phyloP scores from a whole-genome alignment of 2,329 filamentous ascomycete genomes.

The Alternaria conjuncta region DNA sequence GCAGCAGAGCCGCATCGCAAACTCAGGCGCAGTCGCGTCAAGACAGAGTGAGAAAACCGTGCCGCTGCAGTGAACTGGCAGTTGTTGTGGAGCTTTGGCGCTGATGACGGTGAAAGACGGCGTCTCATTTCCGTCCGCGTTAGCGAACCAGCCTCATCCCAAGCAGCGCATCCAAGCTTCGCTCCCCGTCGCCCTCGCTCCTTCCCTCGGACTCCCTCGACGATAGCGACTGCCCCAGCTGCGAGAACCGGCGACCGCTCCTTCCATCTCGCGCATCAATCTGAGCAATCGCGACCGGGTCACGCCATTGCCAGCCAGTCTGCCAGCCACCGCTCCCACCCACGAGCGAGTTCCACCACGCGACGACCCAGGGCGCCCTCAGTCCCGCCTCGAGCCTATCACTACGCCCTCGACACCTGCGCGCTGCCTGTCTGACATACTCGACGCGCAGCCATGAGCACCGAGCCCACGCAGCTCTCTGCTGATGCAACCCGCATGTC shows the following conservation, averaged over 20 bases:
- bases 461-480: slow-evolving; percentile 36
- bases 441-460: slow-evolving; percentile 46
- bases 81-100: slow-evolving; percentile 29
- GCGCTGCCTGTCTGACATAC: slow-evolving; percentile 21
- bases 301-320: slow-evolving; percentile 21
- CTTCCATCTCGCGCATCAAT: slow-evolving; percentile 36
- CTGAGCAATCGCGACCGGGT: slow-evolving; percentile 27
- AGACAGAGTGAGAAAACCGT: slow-evolving; percentile 3
- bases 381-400: slow-evolving; percentile 19
- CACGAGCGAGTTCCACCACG: slow-evolving; percentile 21
- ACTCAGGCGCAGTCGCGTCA: slow-evolving; percentile 14
- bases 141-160: slow-evolving; percentile 47
- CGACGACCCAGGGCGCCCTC: slow-evolving; percentile 10
- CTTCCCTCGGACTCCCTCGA: slow-evolving; percentile 28
- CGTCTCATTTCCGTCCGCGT: slow-evolving; percentile 46
- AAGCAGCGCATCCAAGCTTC: slow-evolving; percentile 36
- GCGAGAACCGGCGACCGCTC: slow-evolving; percentile 33
- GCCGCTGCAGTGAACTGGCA: slow-evolving; percentile 15
- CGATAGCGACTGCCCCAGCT: slow-evolving; percentile 23
- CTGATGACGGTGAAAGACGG: slow-evolving; percentile 39
- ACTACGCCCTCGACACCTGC: slow-evolving; percentile 12
- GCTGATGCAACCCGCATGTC: slow-evolving; percentile 36
- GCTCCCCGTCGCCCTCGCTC: slow-evolving; percentile 26
- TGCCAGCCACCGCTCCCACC: slow-evolving; percentile 16
- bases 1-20: slow-evolving; percentile 16